Evolutionary conservation across 1,284 basidiomycete genomes (phyloP), one percentile per base, ranked within the genome.

Genomic region (Lentinula novae-zelandiae): DNA sequence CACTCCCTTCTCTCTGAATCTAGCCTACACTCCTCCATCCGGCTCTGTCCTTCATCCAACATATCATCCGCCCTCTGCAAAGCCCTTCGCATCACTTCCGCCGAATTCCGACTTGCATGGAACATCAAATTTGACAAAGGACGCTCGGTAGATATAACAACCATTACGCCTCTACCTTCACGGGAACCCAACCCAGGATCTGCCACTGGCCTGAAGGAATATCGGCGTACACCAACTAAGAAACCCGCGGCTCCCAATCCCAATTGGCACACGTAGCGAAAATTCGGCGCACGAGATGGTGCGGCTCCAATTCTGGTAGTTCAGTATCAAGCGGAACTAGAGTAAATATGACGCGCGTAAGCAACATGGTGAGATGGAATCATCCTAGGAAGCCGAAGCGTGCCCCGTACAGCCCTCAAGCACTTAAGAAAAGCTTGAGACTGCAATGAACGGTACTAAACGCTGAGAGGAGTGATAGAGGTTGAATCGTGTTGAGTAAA

Each of bases 301-400:
- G 48, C 22, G 63, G 58, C 20, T 61, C 50, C 20, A 54, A 53
- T 53, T 53, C 52, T 36, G 10, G 9, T 8, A 3, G 5, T 39
- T 27, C 52, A 22, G 27, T 27, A 17, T 36, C 52, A 9, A 52
- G 31, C 3, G 42, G 55, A 31, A 63, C 61, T 39, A 59, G 39
- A 4, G 36, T 27, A 13, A 66, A 38, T 27, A 61, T 58, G 38
- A 67, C 51, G 15, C 60, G 65, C 22, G 60, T 55, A 31, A 69
- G 54, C 13, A 68, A 58, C 27, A 69, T 42, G 17, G 66, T 63
- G 12, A 69, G 31, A 55, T 69, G 68, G 34, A 66, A 64, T 22
- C 67, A 64, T 17, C 67, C 66, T n/a, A 69, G 59, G 54, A 64
- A 69, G 2, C 67, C 66, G 48, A 67, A 64, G 13, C 63, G 62